Base-by-base conservation (phyloP, 1,284 basidiomycete species). In the Ganoderma resinaceum region DNA sequence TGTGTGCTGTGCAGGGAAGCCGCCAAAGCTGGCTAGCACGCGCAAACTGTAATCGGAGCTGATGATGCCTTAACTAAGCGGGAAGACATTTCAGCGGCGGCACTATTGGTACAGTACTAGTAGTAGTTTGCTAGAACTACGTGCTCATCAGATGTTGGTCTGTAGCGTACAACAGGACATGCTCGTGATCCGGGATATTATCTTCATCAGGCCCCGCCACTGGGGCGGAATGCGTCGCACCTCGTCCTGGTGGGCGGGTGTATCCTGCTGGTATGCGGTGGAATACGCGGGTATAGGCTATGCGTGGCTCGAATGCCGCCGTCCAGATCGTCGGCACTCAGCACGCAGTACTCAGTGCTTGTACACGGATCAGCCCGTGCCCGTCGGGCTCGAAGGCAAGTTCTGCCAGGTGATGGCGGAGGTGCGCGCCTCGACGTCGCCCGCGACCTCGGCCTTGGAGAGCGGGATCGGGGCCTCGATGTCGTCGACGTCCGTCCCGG, bases 401-500 rank as follows among this genome's bases (percentile, higher is more conserved):
- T 31, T 31, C 23, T 53, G 26, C 52, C 52, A 53, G 26, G 52
- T 8, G 26, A 53, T 29, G 3, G 26, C 52, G 12, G 52, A 53
- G 26, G 52, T 12, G 52, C 52, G 26, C 29, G 26, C 52, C 52
- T 53, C 52, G 26, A 31, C 16, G 52, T 53, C 16, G 52, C 26
- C 14, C 7, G 29, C n/a, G 43, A n/a, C 43, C 7, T 20, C 26
- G 11, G 52, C 26, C 2, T 53, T 53, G 23, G 49, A 20, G 6
- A 46, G 20, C 23, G 18, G 33, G n/a, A n/a, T 40, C n/a, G 33
- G 35, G 57, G 18, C n/a, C 6, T 23, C 43, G n/a, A 23, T 11
- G 43, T 46, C 43, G 57, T 59, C 37, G 57, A 26, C 57, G 37
- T 59, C 37, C 8, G 37, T 59, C 20, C n/a, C 57, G 23, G 57